Base-by-base conservation (phyloP, 2,329 filamentous ascomycete genomes). In the Metarhizium robertsii region DNA sequence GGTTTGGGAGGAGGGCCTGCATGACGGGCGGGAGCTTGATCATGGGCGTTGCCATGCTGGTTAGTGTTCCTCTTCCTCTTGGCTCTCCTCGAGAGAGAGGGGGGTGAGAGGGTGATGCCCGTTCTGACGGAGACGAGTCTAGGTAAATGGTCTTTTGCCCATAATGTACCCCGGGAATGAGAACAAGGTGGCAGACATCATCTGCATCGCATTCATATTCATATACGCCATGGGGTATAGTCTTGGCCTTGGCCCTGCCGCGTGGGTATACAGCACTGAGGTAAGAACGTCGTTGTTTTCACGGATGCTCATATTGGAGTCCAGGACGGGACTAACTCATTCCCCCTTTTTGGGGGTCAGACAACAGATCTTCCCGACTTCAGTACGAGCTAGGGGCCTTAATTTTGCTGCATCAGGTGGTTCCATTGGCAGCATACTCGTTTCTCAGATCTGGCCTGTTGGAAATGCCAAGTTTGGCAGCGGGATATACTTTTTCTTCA, bases 241-340 rank as follows among this genome's bases (percentile, higher is more conserved):
- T 52, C 70, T 83, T 58, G 78, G 80, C 0, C 80, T 83, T 47
- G 80, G 80, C 0, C 78, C 80, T 0, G 75, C 78, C 1, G 73
- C 79, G 0, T 84, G 80, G 80, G 78, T 83, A 0, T 83, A 83
- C 58, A 77, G 78, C n/a, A 75, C 79, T 0, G 80, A 84, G 69
- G 77, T 79, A 58, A 29, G 66, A 52, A 34, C 6, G 7, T 34
- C 32, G 32, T 34, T 11, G 2, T 11, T 34, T 7, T 34, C 32
- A 34, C 42, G 42, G 16, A 6, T 16, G n/a, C 42, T 40, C 38
- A 4, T 16, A 11, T 16, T 16, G 10, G 14, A 40, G 14, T 40
- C 38, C 7, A 40, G 14, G 38, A 5, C 8, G 38, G 13, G 38
- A 40, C 38, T 40, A 16, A 40, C 38, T 16, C 38, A 2, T 16